Conservation (phyloP, 1,139 yeast species). For the Trichomonascaceae sp. region DNA sequence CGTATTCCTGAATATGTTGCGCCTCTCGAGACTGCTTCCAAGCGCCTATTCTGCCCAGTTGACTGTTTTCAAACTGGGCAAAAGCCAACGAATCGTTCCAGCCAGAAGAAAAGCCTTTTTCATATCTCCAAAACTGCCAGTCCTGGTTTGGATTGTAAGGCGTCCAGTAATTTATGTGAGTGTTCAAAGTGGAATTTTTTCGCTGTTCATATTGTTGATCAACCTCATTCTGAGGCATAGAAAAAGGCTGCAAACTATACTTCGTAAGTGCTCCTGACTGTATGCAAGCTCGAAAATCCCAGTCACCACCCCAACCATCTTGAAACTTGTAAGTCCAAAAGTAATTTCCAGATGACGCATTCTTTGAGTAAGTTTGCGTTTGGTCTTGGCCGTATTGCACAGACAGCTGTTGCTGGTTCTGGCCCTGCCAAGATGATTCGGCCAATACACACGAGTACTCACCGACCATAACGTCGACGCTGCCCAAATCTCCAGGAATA, state of each 20-base stretch:
- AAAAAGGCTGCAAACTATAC: constrained; percentile 20
- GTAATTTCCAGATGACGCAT: constrained; percentile 64
- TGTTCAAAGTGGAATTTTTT: constrained; percentile 37
- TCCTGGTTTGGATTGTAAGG: constrained; percentile 48
- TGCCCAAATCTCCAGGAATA: constrained; percentile 38
- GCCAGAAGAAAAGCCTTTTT: constrained; percentile 68
- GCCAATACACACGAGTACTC: constrained; percentile 89
- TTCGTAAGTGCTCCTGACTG: constrained; percentile 55
- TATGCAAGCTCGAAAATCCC: constrained; percentile 84
- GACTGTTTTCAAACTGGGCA: constrained; percentile 62
- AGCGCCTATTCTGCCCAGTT: constrained; percentile 64
- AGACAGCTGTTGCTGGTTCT: constrained; percentile 40
- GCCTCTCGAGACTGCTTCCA: constrained; percentile 53
- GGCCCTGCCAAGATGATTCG: constrained; percentile 60
- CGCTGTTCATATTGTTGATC: constrained; percentile 34
- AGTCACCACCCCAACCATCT: constrained; percentile 89
- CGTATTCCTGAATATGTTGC: constrained; percentile 55
- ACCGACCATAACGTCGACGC: constrained; percentile 67
- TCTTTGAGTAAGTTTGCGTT: constrained; percentile 38
- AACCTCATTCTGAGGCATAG: constrained; percentile 33
- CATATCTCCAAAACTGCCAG: constrained; percentile 75
- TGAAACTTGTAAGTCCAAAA: constrained; percentile 92
- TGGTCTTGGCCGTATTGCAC: constrained; percentile 40
- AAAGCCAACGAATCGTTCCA: constrained; percentile 68
- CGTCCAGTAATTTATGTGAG: constrained; percentile 67